phyloP scores from a whole-genome alignment of 2,329 filamentous ascomycete species.

The Alternaria rosae region DNA sequence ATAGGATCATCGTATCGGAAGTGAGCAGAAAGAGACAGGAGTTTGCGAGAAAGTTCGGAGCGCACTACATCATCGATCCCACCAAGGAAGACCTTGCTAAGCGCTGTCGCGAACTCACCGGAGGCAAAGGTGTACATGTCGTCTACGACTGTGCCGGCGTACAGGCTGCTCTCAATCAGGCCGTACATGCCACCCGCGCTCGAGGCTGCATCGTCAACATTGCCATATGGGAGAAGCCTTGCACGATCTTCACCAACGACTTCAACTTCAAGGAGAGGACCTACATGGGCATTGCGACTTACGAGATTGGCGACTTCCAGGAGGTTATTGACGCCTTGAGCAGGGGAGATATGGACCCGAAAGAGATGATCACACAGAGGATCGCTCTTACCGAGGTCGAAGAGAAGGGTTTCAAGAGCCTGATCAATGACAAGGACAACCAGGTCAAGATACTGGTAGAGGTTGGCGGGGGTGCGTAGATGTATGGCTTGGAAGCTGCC shows the following conservation, averaged over 20 bases:
- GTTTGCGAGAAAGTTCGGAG: conserved; percentile 61
- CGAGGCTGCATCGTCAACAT: conserved; percentile 63
- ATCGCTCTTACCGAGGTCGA: conserved; percentile 57
- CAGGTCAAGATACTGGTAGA: conserved; percentile 59
- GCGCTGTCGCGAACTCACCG: conserved; percentile 54
- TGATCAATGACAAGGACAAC: conserved; percentile 59
- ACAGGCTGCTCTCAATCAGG: conserved; percentile 59
- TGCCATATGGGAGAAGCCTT: conserved; percentile 64
- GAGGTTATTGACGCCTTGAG: conserved; percentile 55
- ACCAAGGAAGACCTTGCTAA: conserved; percentile 57
- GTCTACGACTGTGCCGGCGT: conserved; percentile 63
- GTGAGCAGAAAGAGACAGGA: conserved; percentile 57
- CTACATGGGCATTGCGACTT: conserved; percentile 63
- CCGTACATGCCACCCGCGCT: conserved; percentile 58
- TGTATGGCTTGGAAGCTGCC: not conserved
- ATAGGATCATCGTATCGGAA: conserved; percentile 62
- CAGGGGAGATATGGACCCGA: conserved; percentile 53
- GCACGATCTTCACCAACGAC: conserved; percentile 58
- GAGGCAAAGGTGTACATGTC: conserved; percentile 57
- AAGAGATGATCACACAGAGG: conserved; percentile 59
- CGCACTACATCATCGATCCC: conserved; percentile 61
- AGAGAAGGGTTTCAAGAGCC: conserved; percentile 56
- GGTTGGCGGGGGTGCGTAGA: conserved; percentile 35
- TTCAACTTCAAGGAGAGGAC: conserved; percentile 61
- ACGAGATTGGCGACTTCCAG: conserved; percentile 60